Evolutionary conservation across 2,329 filamentous ascomycete genomes (phyloP), one percentile per base, ranked within the genome.

Genomic region (Fusarium siculi): DNA sequence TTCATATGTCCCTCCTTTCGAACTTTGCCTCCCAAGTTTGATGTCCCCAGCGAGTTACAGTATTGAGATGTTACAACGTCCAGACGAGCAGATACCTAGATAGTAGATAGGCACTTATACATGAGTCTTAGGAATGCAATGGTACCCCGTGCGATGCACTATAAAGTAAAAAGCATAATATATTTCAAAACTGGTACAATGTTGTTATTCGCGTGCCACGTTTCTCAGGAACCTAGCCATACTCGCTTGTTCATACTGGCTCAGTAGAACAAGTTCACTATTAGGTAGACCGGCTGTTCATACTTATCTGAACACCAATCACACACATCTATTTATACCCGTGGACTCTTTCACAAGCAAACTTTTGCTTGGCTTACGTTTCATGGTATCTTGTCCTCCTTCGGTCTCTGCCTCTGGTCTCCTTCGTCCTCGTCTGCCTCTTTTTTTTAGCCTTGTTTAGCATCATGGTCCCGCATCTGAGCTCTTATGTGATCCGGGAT

Each of bases 401-500:
- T 21, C 19, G 5, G 19, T 28, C 37, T 30, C 10, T 25, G 49
- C 15, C 34, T 57, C 43, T 37, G 9, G 21, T 23, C 18, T 37
- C 54, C n/a, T 36, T 46, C 32, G 15, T n/a, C 18, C 14, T 19
- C 12, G 12, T 7, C 23, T 46, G 16, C 18, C 4, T n/a, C 23
- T 28, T 30, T 19, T 21, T 23, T 34, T 40, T 55, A 63, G 28
- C 21, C 19, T 7, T 47, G 25, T 47, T 47, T 28, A 8, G 50
- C 50, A 40, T 54, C 50, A n/a, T 54, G 14, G n/a, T 40, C 16
- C 50, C 12, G 47, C 23, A 67, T 57, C 10, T 47, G 52, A 7
- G 69, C 43, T 28, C 50, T 60, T 21, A 56, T 7, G 21, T 68
- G 42, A 14, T 44, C 18, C 9, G 67, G 59, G 16, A 70, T 10